These are phyloP conservation scores for Fraxinus ornus DNA, from an alignment of 305 asterid species.

Conservation along the genomic window DNA sequence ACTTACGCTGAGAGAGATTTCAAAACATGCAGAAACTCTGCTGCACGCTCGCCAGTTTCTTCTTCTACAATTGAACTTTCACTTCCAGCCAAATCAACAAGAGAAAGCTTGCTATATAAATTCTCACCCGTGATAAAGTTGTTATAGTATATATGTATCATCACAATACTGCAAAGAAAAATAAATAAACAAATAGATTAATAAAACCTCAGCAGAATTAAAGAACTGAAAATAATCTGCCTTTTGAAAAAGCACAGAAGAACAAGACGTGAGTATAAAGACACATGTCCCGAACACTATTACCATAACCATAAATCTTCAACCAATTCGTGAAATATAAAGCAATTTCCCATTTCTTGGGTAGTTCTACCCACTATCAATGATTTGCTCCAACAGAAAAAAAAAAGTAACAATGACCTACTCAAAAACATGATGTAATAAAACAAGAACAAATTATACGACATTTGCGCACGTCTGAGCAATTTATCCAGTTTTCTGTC, in stretches of 20 bases:
- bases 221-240: constrained; percentile 10
- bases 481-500: neutral
- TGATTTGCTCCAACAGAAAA: neutral
- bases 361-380: neutral
- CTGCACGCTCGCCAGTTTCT: constrained; percentile 74
- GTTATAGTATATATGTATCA: constrained; percentile 74
- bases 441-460: neutral
- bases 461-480: neutral
- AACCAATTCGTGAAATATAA: neutral
- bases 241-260: constrained; percentile 11
- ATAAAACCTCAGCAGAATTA: constrained; percentile 9
- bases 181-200: constrained; percentile 18
- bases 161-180: constrained; percentile 66
- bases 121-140: constrained; percentile 91
- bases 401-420: neutral
- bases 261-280: constrained; percentile 13
- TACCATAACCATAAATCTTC: constrained; percentile 12
- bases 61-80: constrained; percentile 56
- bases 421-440: neutral
- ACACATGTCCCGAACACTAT: constrained; percentile 2
- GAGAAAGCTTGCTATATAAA: constrained; percentile 83
- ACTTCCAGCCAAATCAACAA: constrained; percentile 97
- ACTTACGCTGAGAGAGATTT: constrained; percentile 94
- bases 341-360: neutral
- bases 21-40: constrained; percentile 88